Evolutionary conservation across 2,329 filamentous ascomycete species (phyloP).

Genomic region (Arachnomyces sp.): DNA sequence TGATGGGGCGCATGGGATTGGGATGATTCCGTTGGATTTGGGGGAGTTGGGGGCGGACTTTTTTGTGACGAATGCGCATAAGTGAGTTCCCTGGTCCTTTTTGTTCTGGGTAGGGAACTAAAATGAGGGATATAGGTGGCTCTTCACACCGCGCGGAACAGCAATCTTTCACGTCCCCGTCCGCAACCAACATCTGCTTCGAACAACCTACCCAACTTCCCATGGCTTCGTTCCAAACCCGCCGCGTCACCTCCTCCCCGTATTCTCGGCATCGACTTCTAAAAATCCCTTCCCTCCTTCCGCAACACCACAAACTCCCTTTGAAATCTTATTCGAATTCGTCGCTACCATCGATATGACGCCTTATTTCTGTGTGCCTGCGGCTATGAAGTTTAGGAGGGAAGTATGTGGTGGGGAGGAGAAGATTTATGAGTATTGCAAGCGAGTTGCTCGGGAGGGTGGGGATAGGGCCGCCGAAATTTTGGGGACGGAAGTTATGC

Average conservation of each 20-base stretch:
- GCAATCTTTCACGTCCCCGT: constrained; percentile 72
- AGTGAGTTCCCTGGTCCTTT: constrained; percentile 32
- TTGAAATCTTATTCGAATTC: constrained; percentile 66
- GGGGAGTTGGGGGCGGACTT: constrained; percentile 67
- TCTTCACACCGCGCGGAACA: constrained; percentile 70
- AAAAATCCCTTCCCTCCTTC: constrained; percentile 27
- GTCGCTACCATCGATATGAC: constrained; percentile 67
- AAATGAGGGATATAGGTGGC: constrained; percentile 51
- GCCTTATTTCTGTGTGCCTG: constrained; percentile 64
- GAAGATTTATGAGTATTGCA: constrained; percentile 57
- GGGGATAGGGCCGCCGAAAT: constrained; percentile 53
- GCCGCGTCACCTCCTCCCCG: constrained; percentile 20
- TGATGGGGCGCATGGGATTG: constrained; percentile 79
- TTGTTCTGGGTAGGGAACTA: neutral
- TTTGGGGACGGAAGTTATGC: constrained; percentile 64
- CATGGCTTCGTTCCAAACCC: constrained; percentile 60
- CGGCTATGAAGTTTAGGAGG: constrained; percentile 63
- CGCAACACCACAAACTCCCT: constrained; percentile 37
- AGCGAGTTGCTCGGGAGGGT: constrained; percentile 56
- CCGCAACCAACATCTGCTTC: constrained; percentile 68
- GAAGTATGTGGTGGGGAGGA: constrained; percentile 67
- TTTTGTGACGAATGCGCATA: constrained; percentile 79
- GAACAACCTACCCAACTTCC: constrained; percentile 68
- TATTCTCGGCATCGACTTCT: constrained; percentile 43
- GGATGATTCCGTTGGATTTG: constrained; percentile 68